Evolutionary conservation across 148 eudicot genomes (phyloP).

Genomic region (Rhododendron simsii): DNA sequence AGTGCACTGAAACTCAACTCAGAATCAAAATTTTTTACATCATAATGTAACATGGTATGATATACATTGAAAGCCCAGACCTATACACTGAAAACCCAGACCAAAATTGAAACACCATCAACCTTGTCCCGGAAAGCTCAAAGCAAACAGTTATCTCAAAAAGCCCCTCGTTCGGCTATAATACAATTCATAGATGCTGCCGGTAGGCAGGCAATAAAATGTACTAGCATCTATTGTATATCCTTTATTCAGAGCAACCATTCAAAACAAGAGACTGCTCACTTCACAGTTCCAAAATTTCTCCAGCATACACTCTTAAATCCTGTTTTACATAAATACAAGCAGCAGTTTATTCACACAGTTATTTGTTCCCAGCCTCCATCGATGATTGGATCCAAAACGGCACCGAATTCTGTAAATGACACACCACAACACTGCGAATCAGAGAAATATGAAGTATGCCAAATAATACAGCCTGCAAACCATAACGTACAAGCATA

Average conservation of each 20-base stretch:
- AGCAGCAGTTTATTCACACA: slow-evolving; percentile 14
- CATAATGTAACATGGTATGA: background rate
- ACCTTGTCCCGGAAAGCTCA: background rate
- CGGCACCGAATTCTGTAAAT: slow-evolving; percentile 9
- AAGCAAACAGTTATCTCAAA: slow-evolving; percentile 3
- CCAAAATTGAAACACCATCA: background rate
- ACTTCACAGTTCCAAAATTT: background rate
- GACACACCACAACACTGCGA: background rate
- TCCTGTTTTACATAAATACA: slow-evolving; percentile 1
- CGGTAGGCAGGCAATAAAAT: background rate
- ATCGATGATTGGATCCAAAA: background rate
- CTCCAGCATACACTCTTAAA: background rate
- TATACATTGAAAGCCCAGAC: background rate
- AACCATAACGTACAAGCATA: background rate
- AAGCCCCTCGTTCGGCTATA: background rate
- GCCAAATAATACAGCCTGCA: background rate
- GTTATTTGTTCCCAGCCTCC: slow-evolving; percentile 1
- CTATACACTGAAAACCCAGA: background rate
- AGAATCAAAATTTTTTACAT: background rate
- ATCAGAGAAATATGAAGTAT: background rate
- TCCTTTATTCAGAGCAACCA: slow-evolving; percentile 8
- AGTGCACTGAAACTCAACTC: background rate
- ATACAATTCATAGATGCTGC: slow-evolving; percentile 7
- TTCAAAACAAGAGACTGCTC: background rate
- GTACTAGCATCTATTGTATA: slow-evolving; percentile 1